Evolutionary conservation across 106 monocot genomes (phyloP).

Genomic region (Gastrodia elata): DNA sequence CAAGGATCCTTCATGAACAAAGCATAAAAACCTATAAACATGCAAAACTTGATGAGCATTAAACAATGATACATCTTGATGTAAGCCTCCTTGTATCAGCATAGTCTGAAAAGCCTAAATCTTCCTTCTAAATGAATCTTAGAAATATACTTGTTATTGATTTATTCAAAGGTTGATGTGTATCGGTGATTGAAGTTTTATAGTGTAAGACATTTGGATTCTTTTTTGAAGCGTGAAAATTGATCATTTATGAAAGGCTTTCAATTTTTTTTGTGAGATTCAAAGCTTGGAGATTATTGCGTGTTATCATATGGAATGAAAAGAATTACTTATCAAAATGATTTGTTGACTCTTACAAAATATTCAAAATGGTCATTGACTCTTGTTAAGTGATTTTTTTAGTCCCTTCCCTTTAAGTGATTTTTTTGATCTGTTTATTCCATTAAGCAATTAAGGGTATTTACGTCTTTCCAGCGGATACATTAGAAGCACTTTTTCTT

Average conservation of each 20-base stretch:
- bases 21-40: too few species aligned
- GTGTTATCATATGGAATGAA: background rate
- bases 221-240: background rate
- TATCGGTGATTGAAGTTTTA: background rate
- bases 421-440: too few species aligned
- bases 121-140: background rate
- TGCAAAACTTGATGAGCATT: too few species aligned
- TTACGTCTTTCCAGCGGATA: too few species aligned
- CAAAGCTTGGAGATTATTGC: background rate
- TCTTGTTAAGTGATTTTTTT: too few species aligned
- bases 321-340: background rate
- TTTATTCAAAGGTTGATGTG: background rate
- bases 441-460: too few species aligned
- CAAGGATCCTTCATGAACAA: too few species aligned
- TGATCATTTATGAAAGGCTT: background rate
- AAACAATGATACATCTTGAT: background rate
- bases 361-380: too few species aligned
- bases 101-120: background rate
- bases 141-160: background rate
- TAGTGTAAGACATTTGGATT: background rate
- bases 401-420: too few species aligned
- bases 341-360: too few species aligned
- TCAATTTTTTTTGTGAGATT: background rate
- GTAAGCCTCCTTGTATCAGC: background rate
- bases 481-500: too few species aligned